These are phyloP conservation scores for Zygosaccharomyces kombuchaensis DNA, from an alignment of 805 yeast genomes.

Conservation along the genomic window DNA sequence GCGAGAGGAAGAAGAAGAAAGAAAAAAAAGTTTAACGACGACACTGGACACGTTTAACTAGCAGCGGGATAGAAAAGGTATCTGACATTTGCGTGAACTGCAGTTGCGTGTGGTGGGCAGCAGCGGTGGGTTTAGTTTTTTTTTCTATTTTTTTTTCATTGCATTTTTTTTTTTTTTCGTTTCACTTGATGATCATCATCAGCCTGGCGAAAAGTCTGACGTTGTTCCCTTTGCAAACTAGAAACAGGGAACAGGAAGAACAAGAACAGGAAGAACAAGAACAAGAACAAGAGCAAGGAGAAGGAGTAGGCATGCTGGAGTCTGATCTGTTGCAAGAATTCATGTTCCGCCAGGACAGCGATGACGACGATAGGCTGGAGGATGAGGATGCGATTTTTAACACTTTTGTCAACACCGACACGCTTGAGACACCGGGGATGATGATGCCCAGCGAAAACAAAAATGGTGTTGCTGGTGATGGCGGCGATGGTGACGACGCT, in stretches of 20 bases:
- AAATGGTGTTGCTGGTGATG: not conserved
- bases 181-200: conserved; percentile 3
- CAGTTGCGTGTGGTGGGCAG: not conserved
- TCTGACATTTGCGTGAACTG: not conserved
- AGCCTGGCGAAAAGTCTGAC: conserved; percentile 9
- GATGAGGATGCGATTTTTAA: conserved; percentile 25
- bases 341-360: conserved; percentile 11
- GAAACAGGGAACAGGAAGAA: conserved; percentile 6
- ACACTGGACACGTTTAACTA: too few species aligned
- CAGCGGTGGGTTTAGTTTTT: not conserved
- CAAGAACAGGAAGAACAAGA: not conserved
- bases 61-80: too few species aligned
- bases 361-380: conserved; percentile 11
- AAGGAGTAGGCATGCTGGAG: conserved; percentile 18
- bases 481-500: not conserved
- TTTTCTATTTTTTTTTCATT: too few species aligned
- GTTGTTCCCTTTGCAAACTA: conserved; percentile 4
- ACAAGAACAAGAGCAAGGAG: not conserved
- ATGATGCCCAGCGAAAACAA: not conserved
- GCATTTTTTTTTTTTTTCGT: not conserved
- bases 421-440: conserved; percentile 12
- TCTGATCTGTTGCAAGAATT: conserved; percentile 30
- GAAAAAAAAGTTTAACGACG: not conserved
- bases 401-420: conserved; percentile 25
- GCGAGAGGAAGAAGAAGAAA: not conserved